Evolutionary conservation across 192 early-diverging fungal species (phyloP).

Genomic region (Backusella luteola): DNA sequence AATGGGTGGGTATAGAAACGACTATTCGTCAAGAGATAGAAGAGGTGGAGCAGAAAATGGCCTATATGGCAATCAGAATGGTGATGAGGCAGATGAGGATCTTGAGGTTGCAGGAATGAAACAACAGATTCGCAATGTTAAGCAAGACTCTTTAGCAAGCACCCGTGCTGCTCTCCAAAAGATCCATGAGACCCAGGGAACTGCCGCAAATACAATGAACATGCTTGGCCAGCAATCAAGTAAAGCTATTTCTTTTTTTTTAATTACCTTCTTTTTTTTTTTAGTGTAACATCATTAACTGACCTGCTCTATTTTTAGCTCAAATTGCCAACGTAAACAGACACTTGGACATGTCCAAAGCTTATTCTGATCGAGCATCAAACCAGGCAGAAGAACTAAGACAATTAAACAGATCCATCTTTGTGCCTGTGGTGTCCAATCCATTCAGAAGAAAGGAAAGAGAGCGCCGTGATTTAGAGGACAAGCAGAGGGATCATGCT

Average conservation of each 20-base stretch:
- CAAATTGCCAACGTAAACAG: conserved; percentile 55
- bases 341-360: conserved; percentile 63
- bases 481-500: conserved; percentile 47
- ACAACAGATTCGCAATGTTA: conserved; percentile 57
- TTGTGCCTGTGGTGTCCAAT: conserved; percentile 65
- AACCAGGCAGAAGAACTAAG: conserved; percentile 56
- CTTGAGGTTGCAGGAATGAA: conserved; percentile 61
- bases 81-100: conserved; percentile 54
- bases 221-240: conserved; percentile 65
- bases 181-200: conserved; percentile 59
- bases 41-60: background rate
- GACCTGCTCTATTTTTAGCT: conserved; percentile 21
- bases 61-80: background rate
- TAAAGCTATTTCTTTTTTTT: conserved; percentile 19
- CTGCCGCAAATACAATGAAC: conserved; percentile 58
- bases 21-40: conserved; percentile 8
- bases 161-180: conserved; percentile 63
- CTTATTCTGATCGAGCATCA: conserved; percentile 54
- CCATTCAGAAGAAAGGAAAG: conserved; percentile 66
- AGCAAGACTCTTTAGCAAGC: conserved; percentile 65
- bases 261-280: background rate
- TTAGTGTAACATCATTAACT: conserved; percentile 5
- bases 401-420: conserved; percentile 73
- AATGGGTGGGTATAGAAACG: conserved; percentile 3
- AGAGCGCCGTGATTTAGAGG: conserved; percentile 54